phyloP scores from a whole-genome alignment of 1,139 yeast genomes.

The Scheffersomyces titani region DNA sequence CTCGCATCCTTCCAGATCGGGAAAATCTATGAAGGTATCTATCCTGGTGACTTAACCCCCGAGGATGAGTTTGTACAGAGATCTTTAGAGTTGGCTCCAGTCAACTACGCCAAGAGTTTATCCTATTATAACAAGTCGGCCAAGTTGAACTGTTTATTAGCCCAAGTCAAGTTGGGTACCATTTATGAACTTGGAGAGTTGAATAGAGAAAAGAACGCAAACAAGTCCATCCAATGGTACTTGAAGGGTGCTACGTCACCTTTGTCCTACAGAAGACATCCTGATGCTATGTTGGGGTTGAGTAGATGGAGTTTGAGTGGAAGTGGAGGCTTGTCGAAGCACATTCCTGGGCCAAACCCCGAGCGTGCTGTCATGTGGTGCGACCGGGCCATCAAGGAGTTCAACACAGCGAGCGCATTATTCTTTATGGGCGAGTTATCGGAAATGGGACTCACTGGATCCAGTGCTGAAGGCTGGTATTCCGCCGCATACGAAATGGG shows the following conservation, averaged over 20 bases:
- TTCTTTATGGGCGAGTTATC: conserved; percentile 81
- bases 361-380: conserved; percentile 90
- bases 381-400: conserved; percentile 74
- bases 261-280: conserved; percentile 59
- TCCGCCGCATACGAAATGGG: conserved; percentile 16
- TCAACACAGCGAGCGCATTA: conserved; percentile 76
- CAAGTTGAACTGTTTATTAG: conserved; percentile 69
- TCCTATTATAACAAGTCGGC: conserved; percentile 78
- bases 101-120: conserved; percentile 62
- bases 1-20: conserved; percentile 59
- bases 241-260: conserved; percentile 69
- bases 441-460: conserved; percentile 66
- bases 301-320: conserved; percentile 94
- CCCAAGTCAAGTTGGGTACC: conserved; percentile 84
- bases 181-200: conserved; percentile 86
- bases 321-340: conserved; percentile 53
- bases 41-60: conserved; percentile 44
- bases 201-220: conserved; percentile 65
- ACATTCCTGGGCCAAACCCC: conserved; percentile 66
- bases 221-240: conserved; percentile 88
- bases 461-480: conserved; percentile 16
- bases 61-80: conserved; percentile 39
- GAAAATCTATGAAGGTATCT: conserved; percentile 66
- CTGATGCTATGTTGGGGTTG: conserved; percentile 86
- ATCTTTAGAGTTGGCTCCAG: conserved; percentile 42